Conservation (phyloP, 768 basidiomycete genomes). For the Lactarius vividus region DNA sequence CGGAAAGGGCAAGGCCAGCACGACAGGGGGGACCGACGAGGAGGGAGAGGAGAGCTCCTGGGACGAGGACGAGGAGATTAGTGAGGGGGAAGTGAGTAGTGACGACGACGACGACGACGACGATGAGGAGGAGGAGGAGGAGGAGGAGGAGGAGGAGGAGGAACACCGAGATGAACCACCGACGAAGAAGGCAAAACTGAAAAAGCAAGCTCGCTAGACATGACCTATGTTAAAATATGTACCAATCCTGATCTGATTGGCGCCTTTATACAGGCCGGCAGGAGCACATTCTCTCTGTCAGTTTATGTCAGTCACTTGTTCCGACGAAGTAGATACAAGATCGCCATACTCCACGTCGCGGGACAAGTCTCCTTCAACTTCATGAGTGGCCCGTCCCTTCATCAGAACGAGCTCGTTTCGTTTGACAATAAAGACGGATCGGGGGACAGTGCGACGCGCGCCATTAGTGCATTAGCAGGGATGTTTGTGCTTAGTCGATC, state of each 20-base stretch:
- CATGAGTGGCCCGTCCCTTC: constrained; percentile 28
- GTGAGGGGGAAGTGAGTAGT: constrained; percentile 49
- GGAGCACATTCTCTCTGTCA: no score
- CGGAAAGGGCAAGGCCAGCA: constrained; percentile 34
- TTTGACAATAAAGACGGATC: constrained; percentile 12
- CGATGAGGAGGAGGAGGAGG: constrained; percentile 42
- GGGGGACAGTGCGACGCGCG: constrained; percentile 38
- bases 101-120: constrained; percentile 39
- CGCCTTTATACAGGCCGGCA: neutral
- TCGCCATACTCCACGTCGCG: neutral
- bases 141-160: constrained; percentile 46
- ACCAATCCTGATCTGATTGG: constrained; percentile 1
- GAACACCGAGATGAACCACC: constrained; percentile 48
- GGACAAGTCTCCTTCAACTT: constrained; percentile 6
- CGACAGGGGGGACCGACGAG: constrained; percentile 28
- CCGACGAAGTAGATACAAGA: no score
- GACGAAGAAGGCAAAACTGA: constrained; percentile 53
- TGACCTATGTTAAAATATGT: neutral
- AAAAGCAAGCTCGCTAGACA: constrained; percentile 48
- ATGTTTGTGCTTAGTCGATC: no score
- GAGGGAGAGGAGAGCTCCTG: constrained; percentile 41
- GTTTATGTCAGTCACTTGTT: neutral
- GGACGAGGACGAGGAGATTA: constrained; percentile 66
- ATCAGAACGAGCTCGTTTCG: constrained; percentile 33
- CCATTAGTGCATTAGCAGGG: no score